Evolutionary conservation across 805 yeast genomes (phyloP), one percentile per base, ranked within the genome.

Genomic region (Teunomyces funiuensis): DNA sequence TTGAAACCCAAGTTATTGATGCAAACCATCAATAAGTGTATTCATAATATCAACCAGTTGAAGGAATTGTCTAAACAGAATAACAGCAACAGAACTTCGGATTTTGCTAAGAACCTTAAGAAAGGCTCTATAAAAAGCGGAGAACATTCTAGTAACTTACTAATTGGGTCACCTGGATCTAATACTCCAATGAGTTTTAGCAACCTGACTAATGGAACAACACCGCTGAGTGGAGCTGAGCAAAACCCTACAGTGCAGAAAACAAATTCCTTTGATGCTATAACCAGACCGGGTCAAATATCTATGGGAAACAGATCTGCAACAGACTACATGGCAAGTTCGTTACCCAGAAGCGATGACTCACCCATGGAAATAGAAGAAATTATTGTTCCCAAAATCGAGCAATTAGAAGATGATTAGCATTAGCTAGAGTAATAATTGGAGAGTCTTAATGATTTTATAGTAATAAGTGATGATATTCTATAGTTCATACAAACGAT

Each of bases 1-100:
- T 71, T 88, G 62, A 88, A 88, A 57, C 95, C 95, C 1, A 81
- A 85, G 47, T 67, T 88, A 44, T 69, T 88, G 57, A 80, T 87
- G 57, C 96, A 88, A 63, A 88, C 96, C 4, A 87, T 88, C 44
- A 82, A 83, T 48, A 87, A 86, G 60, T 86, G 93, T 54, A 85
- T 87, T 33, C 90, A 84, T 55, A 81, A 80, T 52, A 73, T 80
- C 55, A 76, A 73, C 49, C 84, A 79, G 53, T 59, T 81, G 53
- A 80, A 79, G 55, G 84, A 80, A 52, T 59, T 78, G 34, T 69
- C 80, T 6, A 57, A 73, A 42, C 74, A 69, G 37, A 73, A 72
- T 44, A 74, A 69, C 50, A 63, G 64, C 44, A 69, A 73, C 46
- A 53, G 74, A 22, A 62, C 73, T 1, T 64, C 77, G 1, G 69